phyloP scores from a whole-genome alignment of 192 early-diverging fungal genomes.

The Coemansia aciculifera region DNA sequence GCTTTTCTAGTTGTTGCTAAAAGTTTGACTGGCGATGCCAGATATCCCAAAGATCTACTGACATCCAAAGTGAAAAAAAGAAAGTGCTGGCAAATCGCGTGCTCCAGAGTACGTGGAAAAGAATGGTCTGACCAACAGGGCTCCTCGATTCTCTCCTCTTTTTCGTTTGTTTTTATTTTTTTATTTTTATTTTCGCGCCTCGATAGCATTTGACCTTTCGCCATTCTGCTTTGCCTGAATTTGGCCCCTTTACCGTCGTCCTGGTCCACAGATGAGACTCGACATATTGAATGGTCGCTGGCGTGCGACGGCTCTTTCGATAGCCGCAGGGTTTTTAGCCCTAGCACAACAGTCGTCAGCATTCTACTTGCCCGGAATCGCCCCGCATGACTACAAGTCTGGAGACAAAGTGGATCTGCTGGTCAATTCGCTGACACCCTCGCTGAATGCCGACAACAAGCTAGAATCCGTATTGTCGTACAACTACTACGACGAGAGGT shows the following conservation, averaged over 20 bases:
- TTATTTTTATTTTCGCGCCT: neutral
- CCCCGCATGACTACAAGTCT: slow-evolving; percentile 78
- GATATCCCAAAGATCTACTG: neutral
- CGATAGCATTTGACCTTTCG: neutral
- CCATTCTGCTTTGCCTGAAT: neutral
- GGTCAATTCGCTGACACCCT: slow-evolving; percentile 87
- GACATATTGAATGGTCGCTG: slow-evolving; percentile 14
- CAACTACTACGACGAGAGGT: slow-evolving; percentile 84
- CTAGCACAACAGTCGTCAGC: slow-evolving; percentile 44
- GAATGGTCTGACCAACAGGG: neutral
- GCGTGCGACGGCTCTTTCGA: slow-evolving; percentile 21
- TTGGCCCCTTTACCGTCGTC: slow-evolving; percentile 10
- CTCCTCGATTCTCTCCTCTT: neutral
- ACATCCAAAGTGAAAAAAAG: neutral
- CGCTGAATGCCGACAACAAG: slow-evolving; percentile 59
- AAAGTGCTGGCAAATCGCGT: neutral
- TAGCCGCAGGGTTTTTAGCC: slow-evolving; percentile 11
- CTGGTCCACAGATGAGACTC: slow-evolving; percentile 20
- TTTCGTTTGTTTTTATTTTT: neutral
- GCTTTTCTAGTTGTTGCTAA: neutral
- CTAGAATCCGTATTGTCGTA: slow-evolving; percentile 79
- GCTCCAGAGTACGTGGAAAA: neutral
- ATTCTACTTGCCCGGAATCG: slow-evolving; percentile 94
- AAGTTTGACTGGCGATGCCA: neutral
- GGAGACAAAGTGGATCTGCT: slow-evolving; percentile 70